Base-by-base conservation (phyloP, 1,284 basidiomycete species). In the Boletus smithii region DNA sequence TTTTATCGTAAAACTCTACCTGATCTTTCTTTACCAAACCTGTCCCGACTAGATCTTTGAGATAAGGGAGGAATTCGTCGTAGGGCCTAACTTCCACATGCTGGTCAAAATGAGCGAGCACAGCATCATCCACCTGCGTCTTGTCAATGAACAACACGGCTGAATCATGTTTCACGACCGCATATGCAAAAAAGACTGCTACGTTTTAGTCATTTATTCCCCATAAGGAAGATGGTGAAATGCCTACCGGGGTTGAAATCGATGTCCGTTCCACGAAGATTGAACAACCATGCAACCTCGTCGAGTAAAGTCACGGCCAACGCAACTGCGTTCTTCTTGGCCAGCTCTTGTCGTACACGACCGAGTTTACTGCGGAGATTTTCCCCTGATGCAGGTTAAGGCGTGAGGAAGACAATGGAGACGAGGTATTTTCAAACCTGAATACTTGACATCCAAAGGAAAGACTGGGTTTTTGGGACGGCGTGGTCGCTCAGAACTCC, bases 261-360 rank as follows among this genome's bases (percentile, higher is more conserved):
- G 53, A 98, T 95, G 65, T 98, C 95, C 2, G 83, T 81, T 1
- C 95, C 94, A 51, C 95, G 84, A 35, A 99, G 73, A 69, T 98
- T 98, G 72, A 97, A 92, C 24, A 97, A 66, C 95, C 95, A 94
- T 0, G 91, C 91, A 37, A 92, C 81, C 62, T 95, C 93, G 64
- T 95, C 93, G 8, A 97, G 79, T 73, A 85, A 81, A 18, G 76
- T 86, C 8, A 95, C 77, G 4, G 94, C 83, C 32, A 88, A 69
- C 2, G 85, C 86, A 27, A 79, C 76, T 1, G 77, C 76, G 13
- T 86, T 80, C 55, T 81, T 78, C 70, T 83, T 83, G 46, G 61
- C 60, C 43, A 94, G 60, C 53, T 86, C 81, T 48, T 81, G 76
- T 17, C 90, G 75, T 1, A 93, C 65, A 24, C 72, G 69, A n/a